Percentiles rank a stretch among this genome's conserved stretches.
Evolutionary conservation across 208 protist species (phyloP).

Genomic region (Dictyostelium gargantuum): DNA sequence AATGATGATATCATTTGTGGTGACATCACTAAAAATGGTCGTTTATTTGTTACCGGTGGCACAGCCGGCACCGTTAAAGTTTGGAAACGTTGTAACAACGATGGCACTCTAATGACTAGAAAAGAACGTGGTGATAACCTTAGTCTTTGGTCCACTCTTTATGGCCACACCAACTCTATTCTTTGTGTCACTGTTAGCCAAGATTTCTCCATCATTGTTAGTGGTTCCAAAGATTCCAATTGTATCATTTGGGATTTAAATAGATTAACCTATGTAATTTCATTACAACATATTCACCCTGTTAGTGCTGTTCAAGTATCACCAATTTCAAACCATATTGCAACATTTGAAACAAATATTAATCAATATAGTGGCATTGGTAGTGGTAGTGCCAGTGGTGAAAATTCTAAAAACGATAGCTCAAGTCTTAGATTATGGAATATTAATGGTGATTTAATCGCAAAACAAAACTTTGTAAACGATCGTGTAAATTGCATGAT

Average conservation of each 20-base stretch:
- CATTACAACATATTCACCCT: conserved; percentile 48
- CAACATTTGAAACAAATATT: neutral
- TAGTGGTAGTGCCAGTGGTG: neutral
- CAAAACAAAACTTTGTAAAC: neutral
- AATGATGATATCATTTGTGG: conserved; percentile 68
- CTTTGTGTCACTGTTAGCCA: conserved; percentile 33
- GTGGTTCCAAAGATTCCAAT: conserved; percentile 66
- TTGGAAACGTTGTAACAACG: conserved; percentile 51
- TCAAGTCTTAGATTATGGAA: neutral
- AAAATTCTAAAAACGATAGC: neutral
- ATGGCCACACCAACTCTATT: conserved; percentile 54
- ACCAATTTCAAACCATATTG: conserved; percentile 7
- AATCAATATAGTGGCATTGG: neutral
- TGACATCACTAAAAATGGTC: conserved; percentile 64
- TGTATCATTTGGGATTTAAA: conserved; percentile 83
- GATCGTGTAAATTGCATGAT: conserved; percentile 54
- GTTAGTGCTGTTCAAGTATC: conserved; percentile 42
- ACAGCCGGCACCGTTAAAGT: conserved; percentile 61
- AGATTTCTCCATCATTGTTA: conserved; percentile 72
- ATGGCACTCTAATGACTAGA: conserved; percentile 35
- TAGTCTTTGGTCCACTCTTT: conserved; percentile 15
- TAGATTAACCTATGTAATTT: conserved; percentile 65
- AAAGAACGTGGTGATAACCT: conserved; percentile 67
- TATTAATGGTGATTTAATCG: neutral
- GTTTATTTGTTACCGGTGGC: conserved; percentile 66